phyloP scores from a whole-genome alignment of 176 grass and related monocot species.

The Aegilops bicornis region DNA sequence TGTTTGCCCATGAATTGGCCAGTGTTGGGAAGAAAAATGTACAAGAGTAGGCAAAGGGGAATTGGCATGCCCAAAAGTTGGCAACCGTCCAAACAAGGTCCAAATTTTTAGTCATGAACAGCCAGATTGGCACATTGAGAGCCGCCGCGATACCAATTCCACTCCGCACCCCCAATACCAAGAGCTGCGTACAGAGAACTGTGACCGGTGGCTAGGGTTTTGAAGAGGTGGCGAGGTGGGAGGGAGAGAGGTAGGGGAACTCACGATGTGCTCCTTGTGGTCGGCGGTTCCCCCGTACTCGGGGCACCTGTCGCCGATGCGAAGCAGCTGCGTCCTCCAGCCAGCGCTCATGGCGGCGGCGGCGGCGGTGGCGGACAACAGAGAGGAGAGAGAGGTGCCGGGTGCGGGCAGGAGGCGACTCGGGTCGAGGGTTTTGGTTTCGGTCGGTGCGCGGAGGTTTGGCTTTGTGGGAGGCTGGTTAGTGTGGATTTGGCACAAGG shows the following conservation, averaged over 20 bases:
- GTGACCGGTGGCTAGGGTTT: neutral
- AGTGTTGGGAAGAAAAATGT: neutral
- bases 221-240: neutral
- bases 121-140: neutral
- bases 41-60: neutral
- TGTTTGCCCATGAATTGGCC: neutral
- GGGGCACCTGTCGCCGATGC: constrained; percentile 84
- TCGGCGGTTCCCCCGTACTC: constrained; percentile 85
- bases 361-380: neutral
- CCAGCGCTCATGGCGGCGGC: constrained; percentile 66
- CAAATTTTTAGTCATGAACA: neutral
- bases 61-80: neutral
- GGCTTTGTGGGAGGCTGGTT: neutral
- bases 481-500: too few relatives aligned
- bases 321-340: constrained; percentile 78
- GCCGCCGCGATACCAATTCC: neutral
- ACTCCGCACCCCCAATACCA: neutral
- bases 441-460: constrained; percentile 20
- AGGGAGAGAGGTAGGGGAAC: neutral
- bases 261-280: constrained; percentile 88
- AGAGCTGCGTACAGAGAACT: neutral
- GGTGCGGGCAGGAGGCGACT: neutral
- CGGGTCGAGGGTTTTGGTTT: constrained; percentile 36
- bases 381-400: neutral
- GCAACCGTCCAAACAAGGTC: neutral